Evolutionary conservation across 2,329 filamentous ascomycete genomes (phyloP).

Genomic region (Calonectria pseudoturangicola): DNA sequence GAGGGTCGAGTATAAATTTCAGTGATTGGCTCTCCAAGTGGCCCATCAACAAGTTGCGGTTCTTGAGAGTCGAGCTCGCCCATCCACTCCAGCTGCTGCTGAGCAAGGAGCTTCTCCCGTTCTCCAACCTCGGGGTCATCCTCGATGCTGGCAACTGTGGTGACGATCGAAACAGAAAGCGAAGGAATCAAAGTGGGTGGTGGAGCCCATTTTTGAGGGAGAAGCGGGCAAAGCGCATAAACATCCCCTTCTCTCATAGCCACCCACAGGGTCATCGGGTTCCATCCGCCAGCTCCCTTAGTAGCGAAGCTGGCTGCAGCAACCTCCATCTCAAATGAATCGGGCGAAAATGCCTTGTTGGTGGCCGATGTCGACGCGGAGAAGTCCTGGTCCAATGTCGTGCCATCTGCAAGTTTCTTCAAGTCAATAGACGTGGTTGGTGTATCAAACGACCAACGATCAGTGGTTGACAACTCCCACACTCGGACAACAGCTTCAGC

Average conservation of each 20-base stretch:
- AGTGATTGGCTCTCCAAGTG: conserved; percentile 67
- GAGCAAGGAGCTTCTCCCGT: conserved; percentile 73
- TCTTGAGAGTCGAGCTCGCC: conserved; percentile 79
- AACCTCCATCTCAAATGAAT: conserved; percentile 94
- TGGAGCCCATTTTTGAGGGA: conserved; percentile 90
- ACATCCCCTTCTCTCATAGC: conserved; percentile 96
- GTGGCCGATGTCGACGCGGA: conserved; percentile 83
- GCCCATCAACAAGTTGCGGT: conserved; percentile 71
- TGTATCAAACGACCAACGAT: conserved; percentile 90
- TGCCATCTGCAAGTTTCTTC: conserved; percentile 90
- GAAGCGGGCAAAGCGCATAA: conserved; percentile 92
- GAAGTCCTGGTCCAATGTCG: conserved; percentile 88
- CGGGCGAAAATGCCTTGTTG: conserved; percentile 89
- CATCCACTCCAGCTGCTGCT: conserved; percentile 82
- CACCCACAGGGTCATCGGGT: conserved; percentile 96
- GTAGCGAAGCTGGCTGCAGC: conserved; percentile 88
- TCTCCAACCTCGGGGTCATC: conserved; percentile 74
- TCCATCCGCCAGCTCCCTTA: conserved; percentile 86
- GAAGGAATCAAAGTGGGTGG: conserved; percentile 86
- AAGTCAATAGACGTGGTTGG: conserved; percentile 90
- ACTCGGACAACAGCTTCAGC: conserved; percentile 90
- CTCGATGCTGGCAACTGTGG: conserved; percentile 79
- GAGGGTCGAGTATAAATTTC: conserved; percentile 76
- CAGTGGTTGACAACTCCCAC: conserved; percentile 91
- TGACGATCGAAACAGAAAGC: conserved; percentile 87